These are phyloP conservation scores for Gossypium davidsonii DNA, from an alignment of 441 rosid genomes.

Conservation along the genomic window DNA sequence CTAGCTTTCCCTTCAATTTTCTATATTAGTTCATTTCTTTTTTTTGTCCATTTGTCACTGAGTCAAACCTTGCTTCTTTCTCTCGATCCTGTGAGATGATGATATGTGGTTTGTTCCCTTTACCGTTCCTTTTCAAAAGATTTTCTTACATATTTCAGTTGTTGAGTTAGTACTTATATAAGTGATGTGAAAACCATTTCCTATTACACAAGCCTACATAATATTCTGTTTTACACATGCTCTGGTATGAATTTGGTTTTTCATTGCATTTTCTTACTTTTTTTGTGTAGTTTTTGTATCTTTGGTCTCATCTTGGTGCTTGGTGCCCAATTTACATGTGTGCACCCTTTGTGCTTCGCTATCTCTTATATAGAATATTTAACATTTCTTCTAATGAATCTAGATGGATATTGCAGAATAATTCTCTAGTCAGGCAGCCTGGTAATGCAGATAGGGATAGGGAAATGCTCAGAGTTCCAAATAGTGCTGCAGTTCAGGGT, in stretches of 20 bases:
- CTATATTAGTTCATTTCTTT: neutral
- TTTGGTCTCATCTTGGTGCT: slow-evolving; percentile 8
- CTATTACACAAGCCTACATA: neutral
- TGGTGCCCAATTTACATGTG: slow-evolving; percentile 8
- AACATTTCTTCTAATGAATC: slow-evolving; percentile 27
- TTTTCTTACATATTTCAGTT: neutral
- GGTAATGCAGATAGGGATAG: slow-evolving; percentile 67
- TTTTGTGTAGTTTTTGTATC: neutral
- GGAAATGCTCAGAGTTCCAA: slow-evolving; percentile 58
- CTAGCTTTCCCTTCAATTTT: neutral
- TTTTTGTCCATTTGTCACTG: neutral
- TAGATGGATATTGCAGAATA: slow-evolving; percentile 68
- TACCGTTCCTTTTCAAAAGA: neutral
- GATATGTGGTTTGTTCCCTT: slow-evolving; percentile 2
- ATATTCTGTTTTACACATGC: neutral
- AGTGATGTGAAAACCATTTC: neutral
- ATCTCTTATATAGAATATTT: slow-evolving; percentile 17
- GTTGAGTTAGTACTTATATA: slow-evolving; percentile 1
- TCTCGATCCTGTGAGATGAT: neutral
- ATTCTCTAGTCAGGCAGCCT: slow-evolving; percentile 58
- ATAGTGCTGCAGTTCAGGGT: slow-evolving; percentile 48
- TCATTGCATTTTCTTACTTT: neutral
- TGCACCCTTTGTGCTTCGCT: slow-evolving; percentile 12
- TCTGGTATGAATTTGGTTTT: neutral
- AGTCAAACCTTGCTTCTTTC: slow-evolving; percentile 1